Base-by-base conservation (phyloP, 2,329 filamentous ascomycete genomes). In the Nemania sp. region DNA sequence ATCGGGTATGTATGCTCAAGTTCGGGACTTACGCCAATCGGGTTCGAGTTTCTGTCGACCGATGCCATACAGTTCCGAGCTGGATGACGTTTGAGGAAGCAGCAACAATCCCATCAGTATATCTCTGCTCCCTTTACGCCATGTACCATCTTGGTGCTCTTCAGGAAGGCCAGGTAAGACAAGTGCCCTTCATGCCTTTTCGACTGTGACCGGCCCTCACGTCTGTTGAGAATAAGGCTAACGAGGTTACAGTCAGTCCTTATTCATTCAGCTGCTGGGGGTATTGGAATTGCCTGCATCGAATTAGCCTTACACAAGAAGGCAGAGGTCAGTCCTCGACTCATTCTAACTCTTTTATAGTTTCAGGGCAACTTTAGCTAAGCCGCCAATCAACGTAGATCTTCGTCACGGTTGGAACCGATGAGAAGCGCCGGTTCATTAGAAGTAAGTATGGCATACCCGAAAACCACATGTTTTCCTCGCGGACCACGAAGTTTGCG, bases 21-120 rank as follows among this genome's bases (percentile, higher is more conserved):
- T 20, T 8, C 8, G 71, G 64, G 6, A 62, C 11, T 64, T 75
- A 41, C 72, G 77, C 22, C 2, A 78, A 72, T n/a, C 66, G 64
- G 0, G 29, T 70, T 2, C 54, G 18, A 5, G 24, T 41, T 18
- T 0, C 32, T 11, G 11, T 11, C 15, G 64, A 59, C 1, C 59
- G 71, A 8, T 43, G 24, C 1, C 61, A 74, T 22, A n/a, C 66
- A 15, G 79, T 83, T 29, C 78, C 79, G 1, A 71, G 72, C 5
- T 59, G 18, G 11, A 74, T 82, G 74, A 72, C 52, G 4, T 80
- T 78, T 38, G 76, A 76, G 20, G 75, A 78, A 3, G 79, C 77
- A 0, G 77, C 78, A 1, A 77, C 78, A 0, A 73, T 81, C n/a
- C 76, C 78, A 0, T 26, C 73, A 0, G 75, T 77, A 1, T 80